These are phyloP conservation scores for Pistacia vera DNA, from an alignment of 345 rosid genomes.

Conservation along the genomic window DNA sequence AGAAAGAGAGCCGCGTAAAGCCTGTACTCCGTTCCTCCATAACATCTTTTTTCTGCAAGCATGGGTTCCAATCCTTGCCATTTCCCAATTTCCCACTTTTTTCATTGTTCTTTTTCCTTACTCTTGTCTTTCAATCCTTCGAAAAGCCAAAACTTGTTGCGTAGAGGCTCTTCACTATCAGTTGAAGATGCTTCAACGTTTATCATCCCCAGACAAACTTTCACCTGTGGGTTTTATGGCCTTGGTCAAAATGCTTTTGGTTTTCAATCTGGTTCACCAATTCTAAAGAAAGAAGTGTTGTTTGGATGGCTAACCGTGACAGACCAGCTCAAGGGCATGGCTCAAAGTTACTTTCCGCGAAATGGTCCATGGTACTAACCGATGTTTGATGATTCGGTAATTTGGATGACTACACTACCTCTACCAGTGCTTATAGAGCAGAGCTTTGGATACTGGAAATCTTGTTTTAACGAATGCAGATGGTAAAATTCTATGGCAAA, in stretches of 20 bases:
- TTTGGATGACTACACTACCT: conserved; percentile 38
- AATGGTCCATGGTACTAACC: conserved; percentile 37
- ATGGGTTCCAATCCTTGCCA: not conserved
- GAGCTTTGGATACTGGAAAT: conserved; percentile 46
- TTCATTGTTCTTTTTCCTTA: conserved; percentile 2
- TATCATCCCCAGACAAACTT: conserved; percentile 34
- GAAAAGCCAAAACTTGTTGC: conserved; percentile 14
- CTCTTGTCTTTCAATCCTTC: conserved; percentile 16
- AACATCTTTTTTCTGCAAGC: not conserved
- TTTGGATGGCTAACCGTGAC: conserved; percentile 52
- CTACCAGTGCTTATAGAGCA: conserved; percentile 20
- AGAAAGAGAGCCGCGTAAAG: too few relatives aligned
- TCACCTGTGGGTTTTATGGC: conserved; percentile 47
- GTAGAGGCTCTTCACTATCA: conserved; percentile 30
- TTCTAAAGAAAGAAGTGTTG: conserved; percentile 32
- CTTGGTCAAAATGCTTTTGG: conserved; percentile 44
- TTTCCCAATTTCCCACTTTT: not conserved
- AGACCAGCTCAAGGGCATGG: conserved; percentile 44
- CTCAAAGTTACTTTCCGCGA: conserved; percentile 34
- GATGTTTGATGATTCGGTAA: conserved; percentile 33
- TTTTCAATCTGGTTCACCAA: conserved; percentile 47
- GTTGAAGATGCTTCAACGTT: conserved; percentile 27
- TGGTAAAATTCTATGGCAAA: conserved; percentile 38
- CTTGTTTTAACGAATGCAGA: conserved; percentile 31
- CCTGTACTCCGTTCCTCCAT: too few relatives aligned